Evolutionary conservation across 371 early-diverging fungal genomes (phyloP).

Genomic region (Haplosporangium sp.): DNA sequence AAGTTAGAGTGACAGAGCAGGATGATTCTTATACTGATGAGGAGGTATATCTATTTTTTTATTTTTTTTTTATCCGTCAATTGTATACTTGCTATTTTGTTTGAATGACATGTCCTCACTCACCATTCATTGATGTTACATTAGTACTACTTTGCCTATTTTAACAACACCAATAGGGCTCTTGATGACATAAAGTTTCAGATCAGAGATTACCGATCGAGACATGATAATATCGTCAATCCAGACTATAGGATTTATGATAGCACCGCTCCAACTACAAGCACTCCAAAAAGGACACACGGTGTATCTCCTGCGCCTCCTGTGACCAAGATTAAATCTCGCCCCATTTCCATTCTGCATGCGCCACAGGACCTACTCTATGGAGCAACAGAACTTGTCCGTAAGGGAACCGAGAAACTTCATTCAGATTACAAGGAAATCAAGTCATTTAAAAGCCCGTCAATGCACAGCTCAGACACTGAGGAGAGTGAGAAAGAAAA

Average conservation of each 20-base stretch:
- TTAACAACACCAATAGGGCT: constrained; percentile 63
- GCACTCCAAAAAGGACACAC: constrained; percentile 10
- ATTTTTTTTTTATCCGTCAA: too few relatives aligned
- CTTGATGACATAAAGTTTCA: constrained; percentile 50
- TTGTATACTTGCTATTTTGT: too few relatives aligned
- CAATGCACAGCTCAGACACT: constrained; percentile 43
- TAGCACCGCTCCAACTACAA: constrained; percentile 34
- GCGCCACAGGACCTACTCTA: constrained; percentile 17
- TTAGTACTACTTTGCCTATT: constrained; percentile 81
- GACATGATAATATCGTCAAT: background rate
- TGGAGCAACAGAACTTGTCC: constrained; percentile 11
- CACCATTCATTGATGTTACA: background rate
- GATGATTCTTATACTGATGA: constrained; percentile 73
- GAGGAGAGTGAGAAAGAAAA: constrained; percentile 55
- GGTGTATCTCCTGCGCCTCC: background rate
- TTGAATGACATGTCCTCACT: too few relatives aligned
- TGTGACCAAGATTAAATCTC: background rate
- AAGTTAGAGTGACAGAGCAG: constrained; percentile 69
- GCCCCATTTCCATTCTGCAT: constrained; percentile 1
- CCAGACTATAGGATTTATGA: constrained; percentile 34
- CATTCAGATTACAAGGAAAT: background rate
- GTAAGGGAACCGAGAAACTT: constrained; percentile 6
- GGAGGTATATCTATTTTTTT: constrained; percentile 60
- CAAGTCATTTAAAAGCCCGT: constrained; percentile 18
- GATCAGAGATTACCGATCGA: constrained; percentile 48